Percentiles rank a stretch among this genome's conserved stretches.
These are phyloP conservation scores for Monilinia fructicola DNA, from an alignment of 2,329 filamentous ascomycete genomes.

Conservation along the genomic window DNA sequence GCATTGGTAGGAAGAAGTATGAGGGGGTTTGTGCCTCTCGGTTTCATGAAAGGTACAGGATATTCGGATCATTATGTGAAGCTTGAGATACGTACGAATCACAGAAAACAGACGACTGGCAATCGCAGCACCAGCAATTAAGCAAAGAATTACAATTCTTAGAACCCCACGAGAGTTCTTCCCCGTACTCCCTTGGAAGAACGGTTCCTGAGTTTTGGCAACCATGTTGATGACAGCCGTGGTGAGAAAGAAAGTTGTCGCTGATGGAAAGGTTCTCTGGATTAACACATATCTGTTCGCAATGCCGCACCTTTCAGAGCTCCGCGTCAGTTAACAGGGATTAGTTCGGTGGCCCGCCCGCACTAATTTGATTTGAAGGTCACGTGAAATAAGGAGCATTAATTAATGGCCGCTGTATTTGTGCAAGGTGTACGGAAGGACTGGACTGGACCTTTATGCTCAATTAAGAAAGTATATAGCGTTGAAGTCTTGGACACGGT, in stretches of 20 bases:
- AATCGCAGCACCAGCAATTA: constrained; percentile 89
- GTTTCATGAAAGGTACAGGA: constrained; percentile 1
- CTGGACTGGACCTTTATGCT: not conserved
- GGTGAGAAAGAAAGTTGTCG: constrained; percentile 34
- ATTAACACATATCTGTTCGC: constrained; percentile 35
- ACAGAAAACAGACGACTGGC: constrained; percentile 96
- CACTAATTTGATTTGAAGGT: not conserved
- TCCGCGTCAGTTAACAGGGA: constrained; percentile 35
- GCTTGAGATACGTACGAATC: constrained; percentile 68
- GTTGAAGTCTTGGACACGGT: not conserved
- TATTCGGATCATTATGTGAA: constrained; percentile 13
- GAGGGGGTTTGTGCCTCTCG: not conserved
- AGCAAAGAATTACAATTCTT: constrained; percentile 82
- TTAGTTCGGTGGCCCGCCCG: constrained; percentile 21
- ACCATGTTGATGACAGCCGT: constrained; percentile 43
- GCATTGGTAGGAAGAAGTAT: not conserved
- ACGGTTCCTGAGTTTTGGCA: constrained; percentile 42
- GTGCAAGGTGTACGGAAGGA: not conserved
- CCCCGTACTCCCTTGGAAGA: constrained; percentile 76
- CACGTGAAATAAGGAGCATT: constrained; percentile 2
- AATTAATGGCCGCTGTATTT: not conserved
- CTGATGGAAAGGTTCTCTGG: constrained; percentile 28
- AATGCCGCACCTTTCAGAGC: constrained; percentile 30
- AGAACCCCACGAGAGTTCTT: constrained; percentile 82
- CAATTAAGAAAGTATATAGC: not conserved